A percentile compares a stretch with the other conserved stretches of the same genome.
phyloP scores from a whole-genome alignment of 2,329 filamentous ascomycete species.

The Curvularia eragrostidis region DNA sequence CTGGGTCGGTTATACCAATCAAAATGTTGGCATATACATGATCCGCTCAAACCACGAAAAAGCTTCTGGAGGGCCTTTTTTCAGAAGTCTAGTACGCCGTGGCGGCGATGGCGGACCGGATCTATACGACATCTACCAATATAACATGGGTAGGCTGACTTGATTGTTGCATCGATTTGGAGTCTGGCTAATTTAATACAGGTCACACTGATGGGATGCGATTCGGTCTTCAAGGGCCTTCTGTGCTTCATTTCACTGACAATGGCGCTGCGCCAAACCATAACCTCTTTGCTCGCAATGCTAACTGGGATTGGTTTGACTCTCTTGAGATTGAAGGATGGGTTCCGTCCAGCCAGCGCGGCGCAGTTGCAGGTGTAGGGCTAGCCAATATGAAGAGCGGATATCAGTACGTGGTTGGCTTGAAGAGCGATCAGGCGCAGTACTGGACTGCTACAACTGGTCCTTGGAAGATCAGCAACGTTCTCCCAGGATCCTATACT shows the following conservation, averaged over 20 bases:
- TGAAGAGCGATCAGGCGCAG: conserved; percentile 47
- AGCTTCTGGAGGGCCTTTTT: conserved; percentile 50
- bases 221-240: conserved; percentile 53
- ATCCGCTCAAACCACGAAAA: conserved; percentile 54
- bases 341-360: conserved; percentile 27
- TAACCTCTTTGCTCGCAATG: conserved; percentile 35
- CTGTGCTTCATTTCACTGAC: conserved; percentile 51
- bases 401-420: conserved; percentile 50
- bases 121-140: conserved; percentile 55
- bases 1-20: conserved; percentile 49
- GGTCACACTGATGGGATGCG: conserved; percentile 52
- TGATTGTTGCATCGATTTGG: background rate
- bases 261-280: conserved; percentile 47
- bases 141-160: conserved; percentile 50
- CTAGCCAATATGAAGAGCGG: conserved; percentile 51
- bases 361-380: conserved; percentile 29
- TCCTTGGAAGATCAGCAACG: conserved; percentile 65
- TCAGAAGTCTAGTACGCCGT: conserved; percentile 51
- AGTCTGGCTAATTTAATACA: conserved; percentile 4
- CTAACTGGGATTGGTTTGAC: conserved; percentile 33
- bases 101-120: conserved; percentile 48
- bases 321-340: conserved; percentile 32
- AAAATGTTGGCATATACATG: conserved; percentile 49
- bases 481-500: conserved; percentile 69
- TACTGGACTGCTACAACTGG: conserved; percentile 48